phyloP scores from a whole-genome alignment of 305 asterid genomes.

The Fraxinus ornus region DNA sequence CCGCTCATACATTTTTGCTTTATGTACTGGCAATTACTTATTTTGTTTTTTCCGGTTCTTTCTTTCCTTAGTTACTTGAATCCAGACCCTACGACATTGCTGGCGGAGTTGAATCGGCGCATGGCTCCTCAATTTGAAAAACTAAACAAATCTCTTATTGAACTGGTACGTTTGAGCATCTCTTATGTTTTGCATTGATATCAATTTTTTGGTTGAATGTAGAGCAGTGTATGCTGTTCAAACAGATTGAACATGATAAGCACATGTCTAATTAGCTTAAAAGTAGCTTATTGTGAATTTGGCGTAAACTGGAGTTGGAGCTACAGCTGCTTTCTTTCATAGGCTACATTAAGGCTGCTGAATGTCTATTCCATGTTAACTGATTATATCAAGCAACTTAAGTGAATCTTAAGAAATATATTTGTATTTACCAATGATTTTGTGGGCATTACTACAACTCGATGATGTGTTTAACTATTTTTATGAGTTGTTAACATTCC shows the following conservation, averaged over 20 bases:
- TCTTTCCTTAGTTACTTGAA: slow-evolving; percentile 56
- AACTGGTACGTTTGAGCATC: slow-evolving; percentile 52
- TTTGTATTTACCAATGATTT: background rate
- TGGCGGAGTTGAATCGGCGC: slow-evolving; percentile 78
- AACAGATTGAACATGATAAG: background rate
- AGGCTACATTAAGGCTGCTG: background rate
- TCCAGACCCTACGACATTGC: slow-evolving; percentile 72
- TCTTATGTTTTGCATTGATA: slow-evolving; percentile 11
- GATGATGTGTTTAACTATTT: background rate
- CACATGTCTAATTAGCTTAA: background rate
- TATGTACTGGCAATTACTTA: slow-evolving; percentile 21
- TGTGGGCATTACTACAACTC: background rate
- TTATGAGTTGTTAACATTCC: background rate
- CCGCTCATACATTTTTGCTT: slow-evolving; percentile 6
- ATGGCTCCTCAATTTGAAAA: slow-evolving; percentile 89
- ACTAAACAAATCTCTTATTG: slow-evolving; percentile 81
- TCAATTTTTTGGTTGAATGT: slow-evolving; percentile 3
- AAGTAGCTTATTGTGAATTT: background rate
- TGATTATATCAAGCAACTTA: background rate
- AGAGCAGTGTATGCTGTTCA: slow-evolving; percentile 5
- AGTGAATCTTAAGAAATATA: background rate
- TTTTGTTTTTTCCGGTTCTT: slow-evolving; percentile 15
- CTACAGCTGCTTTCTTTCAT: background rate
- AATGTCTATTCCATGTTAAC: background rate
- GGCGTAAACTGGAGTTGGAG: background rate